phyloP scores from a whole-genome alignment of 2,329 filamentous ascomycete species.

The Neonectria faginata region DNA sequence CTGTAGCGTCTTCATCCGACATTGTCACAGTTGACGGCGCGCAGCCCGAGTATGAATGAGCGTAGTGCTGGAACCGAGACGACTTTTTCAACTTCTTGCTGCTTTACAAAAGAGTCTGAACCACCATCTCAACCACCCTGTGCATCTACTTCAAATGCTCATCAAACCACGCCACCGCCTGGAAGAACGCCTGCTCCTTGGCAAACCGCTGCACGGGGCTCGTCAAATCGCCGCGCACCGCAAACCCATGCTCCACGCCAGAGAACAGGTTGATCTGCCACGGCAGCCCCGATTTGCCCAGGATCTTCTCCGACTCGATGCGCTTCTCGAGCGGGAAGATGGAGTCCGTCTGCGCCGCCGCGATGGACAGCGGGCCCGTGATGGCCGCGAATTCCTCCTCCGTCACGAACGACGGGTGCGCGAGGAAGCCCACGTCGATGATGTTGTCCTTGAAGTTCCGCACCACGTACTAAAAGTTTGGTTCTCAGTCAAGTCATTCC shows the following conservation, averaged over 20 bases:
- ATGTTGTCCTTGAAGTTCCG: constrained; percentile 70
- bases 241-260: constrained; percentile 79
- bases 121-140: too few species aligned
- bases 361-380: constrained; percentile 68
- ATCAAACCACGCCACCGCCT: constrained; percentile 82
- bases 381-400: constrained; percentile 70
- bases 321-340: constrained; percentile 70
- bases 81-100: constrained; percentile 16
- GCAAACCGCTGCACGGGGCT: constrained; percentile 69
- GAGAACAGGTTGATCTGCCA: constrained; percentile 80
- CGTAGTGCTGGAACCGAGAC: constrained; percentile 5
- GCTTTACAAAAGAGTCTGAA: constrained; percentile 13
- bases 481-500: background rate
- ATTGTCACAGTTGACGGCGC: constrained; percentile 54
- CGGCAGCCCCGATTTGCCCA: constrained; percentile 62
- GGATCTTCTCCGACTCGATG: constrained; percentile 68
- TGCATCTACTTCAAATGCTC: constrained; percentile 51
- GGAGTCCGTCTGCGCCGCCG: constrained; percentile 71
- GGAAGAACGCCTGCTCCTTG: constrained; percentile 82
- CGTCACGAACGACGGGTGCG: constrained; percentile 73
- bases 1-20: constrained; percentile 67
- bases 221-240: constrained; percentile 71
- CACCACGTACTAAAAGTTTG: constrained; percentile 68
- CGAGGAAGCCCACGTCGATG: constrained; percentile 70
- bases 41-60: constrained; percentile 42